Evolutionary conservation across 768 basidiomycete genomes (phyloP).

Genomic region (Suillus subaureus): DNA sequence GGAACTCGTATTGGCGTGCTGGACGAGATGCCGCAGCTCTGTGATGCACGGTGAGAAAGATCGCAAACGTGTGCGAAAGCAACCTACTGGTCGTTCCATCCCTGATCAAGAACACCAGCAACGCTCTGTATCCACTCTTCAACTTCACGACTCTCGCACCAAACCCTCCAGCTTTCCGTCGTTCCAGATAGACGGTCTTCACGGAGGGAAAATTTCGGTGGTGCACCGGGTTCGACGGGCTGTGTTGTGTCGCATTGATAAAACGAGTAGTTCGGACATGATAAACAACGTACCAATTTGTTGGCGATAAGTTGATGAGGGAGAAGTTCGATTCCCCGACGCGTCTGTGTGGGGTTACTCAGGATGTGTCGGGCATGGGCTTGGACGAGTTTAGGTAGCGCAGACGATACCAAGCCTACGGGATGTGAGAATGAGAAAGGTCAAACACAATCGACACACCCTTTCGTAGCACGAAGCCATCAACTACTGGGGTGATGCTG

Average conservation of each 20-base stretch:
- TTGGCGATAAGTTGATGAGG: conserved; percentile 91
- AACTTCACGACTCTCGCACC: conserved; percentile 80
- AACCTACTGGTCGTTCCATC: conserved; percentile 86
- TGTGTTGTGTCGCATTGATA: conserved; percentile 30
- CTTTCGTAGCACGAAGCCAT: conserved; percentile 96
- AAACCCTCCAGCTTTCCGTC: conserved; percentile 78
- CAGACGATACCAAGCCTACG: conserved; percentile 75
- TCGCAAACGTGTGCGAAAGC: not conserved
- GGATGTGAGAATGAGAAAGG: not conserved
- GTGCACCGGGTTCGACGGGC: conserved; percentile 71
- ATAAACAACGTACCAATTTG: conserved; percentile 53
- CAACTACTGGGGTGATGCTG: conserved; percentile 93
- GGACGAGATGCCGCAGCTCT: conserved; percentile 63
- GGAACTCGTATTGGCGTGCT: conserved; percentile 86
- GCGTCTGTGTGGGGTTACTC: conserved; percentile 46
- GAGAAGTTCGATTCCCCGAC: conserved; percentile 65
- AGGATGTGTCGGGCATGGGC: conserved; percentile 76
- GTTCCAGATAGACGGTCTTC: conserved; percentile 74
- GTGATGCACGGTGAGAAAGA: conserved; percentile 2
- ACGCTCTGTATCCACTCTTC: conserved; percentile 95
- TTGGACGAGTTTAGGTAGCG: conserved; percentile 79
- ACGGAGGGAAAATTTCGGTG: conserved; percentile 69
- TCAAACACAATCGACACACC: conserved; percentile 45
- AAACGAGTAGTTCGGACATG: conserved; percentile 10
- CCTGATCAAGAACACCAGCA: conserved; percentile 81